Evolutionary conservation across 179 eudicot genomes (phyloP).

Genomic region (Spinacia oleracea): DNA sequence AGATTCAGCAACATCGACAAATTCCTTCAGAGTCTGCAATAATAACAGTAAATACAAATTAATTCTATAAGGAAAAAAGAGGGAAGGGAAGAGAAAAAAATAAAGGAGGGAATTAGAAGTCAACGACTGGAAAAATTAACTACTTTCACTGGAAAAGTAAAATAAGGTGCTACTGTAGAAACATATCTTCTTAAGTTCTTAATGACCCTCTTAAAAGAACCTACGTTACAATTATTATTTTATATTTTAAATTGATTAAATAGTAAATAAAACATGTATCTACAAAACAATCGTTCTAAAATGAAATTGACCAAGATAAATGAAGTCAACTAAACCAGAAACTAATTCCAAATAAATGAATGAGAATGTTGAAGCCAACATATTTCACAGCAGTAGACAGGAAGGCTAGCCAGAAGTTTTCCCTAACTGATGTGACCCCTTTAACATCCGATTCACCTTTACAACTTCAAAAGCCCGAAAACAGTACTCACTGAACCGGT

Average conservation of each 20-base stretch:
- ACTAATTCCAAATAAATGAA: too few species aligned
- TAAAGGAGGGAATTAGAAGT: too few species aligned
- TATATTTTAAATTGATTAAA: too few species aligned
- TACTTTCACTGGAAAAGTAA: too few species aligned
- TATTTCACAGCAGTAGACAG: neutral
- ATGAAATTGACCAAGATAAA: neutral
- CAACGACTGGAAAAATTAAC: too few species aligned
- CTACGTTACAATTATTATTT: too few species aligned
- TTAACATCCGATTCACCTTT: neutral
- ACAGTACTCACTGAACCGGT: neutral
- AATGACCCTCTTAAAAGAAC: too few species aligned
- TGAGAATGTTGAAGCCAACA: neutral
- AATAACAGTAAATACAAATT: neutral
- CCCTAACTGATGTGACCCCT: neutral
- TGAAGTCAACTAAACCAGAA: too few species aligned
- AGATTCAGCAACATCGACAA: constrained; percentile 56
- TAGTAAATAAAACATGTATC: neutral
- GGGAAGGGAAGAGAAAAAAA: neutral
- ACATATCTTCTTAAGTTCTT: too few species aligned
- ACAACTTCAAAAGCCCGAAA: neutral
- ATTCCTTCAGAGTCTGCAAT: constrained; percentile 62
- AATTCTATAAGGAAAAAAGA: neutral
- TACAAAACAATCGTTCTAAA: too few species aligned
- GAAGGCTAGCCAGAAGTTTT: neutral
- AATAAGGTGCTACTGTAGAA: neutral